Evolutionary conservation across 2,329 filamentous ascomycete genomes (phyloP).

Genomic region (Phyllosticta citrichinensis): DNA sequence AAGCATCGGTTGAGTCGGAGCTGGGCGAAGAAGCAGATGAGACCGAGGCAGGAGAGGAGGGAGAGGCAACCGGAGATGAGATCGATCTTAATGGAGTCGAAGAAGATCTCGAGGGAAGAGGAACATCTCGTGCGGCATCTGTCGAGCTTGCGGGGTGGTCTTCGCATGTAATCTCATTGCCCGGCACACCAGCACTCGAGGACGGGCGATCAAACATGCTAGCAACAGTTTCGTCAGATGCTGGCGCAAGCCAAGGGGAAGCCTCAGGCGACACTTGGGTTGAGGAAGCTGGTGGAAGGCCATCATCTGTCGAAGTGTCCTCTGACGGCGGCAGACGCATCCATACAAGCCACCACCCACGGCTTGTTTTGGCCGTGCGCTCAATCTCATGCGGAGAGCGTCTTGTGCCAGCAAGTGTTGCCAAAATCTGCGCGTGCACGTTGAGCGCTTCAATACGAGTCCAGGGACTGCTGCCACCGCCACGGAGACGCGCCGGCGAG

Average conservation of each 20-base stretch:
- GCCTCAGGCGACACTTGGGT: background rate
- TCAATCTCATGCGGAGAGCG: conserved; percentile 39
- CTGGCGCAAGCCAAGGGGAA: background rate
- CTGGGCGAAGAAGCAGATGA: background rate
- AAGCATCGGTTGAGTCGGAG: background rate
- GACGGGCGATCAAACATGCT: background rate
- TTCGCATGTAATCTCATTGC: background rate
- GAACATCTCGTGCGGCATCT: background rate
- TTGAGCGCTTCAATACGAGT: conserved; percentile 50
- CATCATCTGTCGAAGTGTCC: background rate
- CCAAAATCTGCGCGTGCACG: conserved; percentile 50
- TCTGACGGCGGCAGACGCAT: conserved; percentile 36
- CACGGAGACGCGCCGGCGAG: background rate
- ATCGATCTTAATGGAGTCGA: background rate
- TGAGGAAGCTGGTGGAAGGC: background rate
- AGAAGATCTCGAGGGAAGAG: background rate
- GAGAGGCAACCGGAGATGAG: background rate
- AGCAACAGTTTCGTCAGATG: background rate
- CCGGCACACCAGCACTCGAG: background rate
- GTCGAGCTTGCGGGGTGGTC: background rate
- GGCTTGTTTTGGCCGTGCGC: conserved; percentile 50
- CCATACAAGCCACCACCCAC: conserved; percentile 62
- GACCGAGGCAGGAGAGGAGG: background rate
- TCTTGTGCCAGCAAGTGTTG: conserved; percentile 44
- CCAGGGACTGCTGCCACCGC: conserved; percentile 26